Conservation (phyloP, 495 filamentous ascomycete genomes). For the Daldinia bambusicola region DNA sequence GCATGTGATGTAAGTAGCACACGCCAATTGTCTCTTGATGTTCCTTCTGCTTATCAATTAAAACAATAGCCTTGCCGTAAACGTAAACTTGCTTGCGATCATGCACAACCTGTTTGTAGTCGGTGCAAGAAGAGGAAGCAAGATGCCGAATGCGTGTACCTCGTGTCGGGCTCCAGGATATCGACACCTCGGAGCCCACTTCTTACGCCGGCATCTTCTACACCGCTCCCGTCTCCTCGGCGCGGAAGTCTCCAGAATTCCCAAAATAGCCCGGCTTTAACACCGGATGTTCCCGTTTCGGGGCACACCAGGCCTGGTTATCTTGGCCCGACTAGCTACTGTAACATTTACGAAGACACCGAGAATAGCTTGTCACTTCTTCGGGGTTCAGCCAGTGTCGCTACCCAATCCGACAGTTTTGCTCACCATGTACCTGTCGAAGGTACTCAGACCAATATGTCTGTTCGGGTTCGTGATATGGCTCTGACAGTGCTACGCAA, state of each 20-base stretch:
- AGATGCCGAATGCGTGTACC: conserved; percentile 41
- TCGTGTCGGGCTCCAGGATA: conserved; percentile 21
- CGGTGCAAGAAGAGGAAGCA: conserved; percentile 46
- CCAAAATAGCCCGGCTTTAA: conserved; percentile 19
- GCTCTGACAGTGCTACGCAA: conserved; percentile 57
- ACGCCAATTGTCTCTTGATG: not conserved
- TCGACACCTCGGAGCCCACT: conserved; percentile 25
- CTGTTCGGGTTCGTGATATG: conserved; percentile 44
- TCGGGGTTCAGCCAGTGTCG: conserved; percentile 22
- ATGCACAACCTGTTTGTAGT: conserved; percentile 43
- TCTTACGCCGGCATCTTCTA: conserved; percentile 23
- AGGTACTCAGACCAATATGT: conserved; percentile 10
- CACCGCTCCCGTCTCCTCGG: not conserved
- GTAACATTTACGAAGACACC: conserved; percentile 58
- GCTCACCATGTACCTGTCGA: conserved; percentile 14
- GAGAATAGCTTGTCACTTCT: conserved; percentile 46
- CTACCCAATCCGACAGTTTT: conserved; percentile 48
- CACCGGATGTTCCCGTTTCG: conserved; percentile 51
- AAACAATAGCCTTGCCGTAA: conserved; percentile 47
- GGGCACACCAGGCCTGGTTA: conserved; percentile 56
- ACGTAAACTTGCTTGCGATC: conserved; percentile 50
- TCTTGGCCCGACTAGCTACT: conserved; percentile 62
- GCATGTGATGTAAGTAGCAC: conserved; percentile 43
- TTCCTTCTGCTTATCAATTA: conserved; percentile 9
- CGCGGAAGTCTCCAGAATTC: not conserved